Evolutionary conservation across 345 rosid species (phyloP), one percentile per base, ranked within the genome.

Genomic region (Sonneratia alba): DNA sequence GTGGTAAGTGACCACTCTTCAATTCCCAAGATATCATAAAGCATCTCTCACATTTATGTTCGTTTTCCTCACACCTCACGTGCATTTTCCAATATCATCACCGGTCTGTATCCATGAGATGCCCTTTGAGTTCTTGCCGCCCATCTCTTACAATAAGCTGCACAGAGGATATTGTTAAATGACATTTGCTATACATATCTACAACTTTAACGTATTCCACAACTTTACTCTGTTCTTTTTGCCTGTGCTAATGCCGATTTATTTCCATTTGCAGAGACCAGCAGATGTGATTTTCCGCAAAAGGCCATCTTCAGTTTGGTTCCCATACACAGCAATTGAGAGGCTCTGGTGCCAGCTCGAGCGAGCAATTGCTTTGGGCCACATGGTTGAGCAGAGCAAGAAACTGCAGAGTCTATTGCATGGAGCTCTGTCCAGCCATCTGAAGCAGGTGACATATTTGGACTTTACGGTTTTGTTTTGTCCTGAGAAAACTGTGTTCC

Each of bases 281-380:
- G 81, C 85, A 24, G 85, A 87, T 71, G 78, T 94, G 70, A 69
- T 87, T 69, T 84, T 87, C 65, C 83, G 96, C 76, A 92, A 95
- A 79, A 85, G 80, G 72, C 90, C 91, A 21, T 85, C 83, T 64
- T 86, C 92, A 18, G 85, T 77, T 48, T 90, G 97, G 97, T 92
- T 95, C 74, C 97, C 98, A 13, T 95, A 92, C 76, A 82, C 90
- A 67, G 74, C 87, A 34, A 75, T 90, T 48, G 96, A 95, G 74
- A 79, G 83, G 12, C 77, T 95, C 1, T 95, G 98, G 97, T 85
- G 86, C 85, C 89, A 84, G 63, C 87, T 95, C 7, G 98, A 88
- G 81, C 83, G 74, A 72, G 72, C 78, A 67, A 84, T 84, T 74
- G 84, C 69, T 69, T 78, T 77, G 14, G 93, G 91, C 67, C 86